phyloP scores from a whole-genome alignment of 108 stramenopile species.

The Mayamaea pseudoterrestris region DNA sequence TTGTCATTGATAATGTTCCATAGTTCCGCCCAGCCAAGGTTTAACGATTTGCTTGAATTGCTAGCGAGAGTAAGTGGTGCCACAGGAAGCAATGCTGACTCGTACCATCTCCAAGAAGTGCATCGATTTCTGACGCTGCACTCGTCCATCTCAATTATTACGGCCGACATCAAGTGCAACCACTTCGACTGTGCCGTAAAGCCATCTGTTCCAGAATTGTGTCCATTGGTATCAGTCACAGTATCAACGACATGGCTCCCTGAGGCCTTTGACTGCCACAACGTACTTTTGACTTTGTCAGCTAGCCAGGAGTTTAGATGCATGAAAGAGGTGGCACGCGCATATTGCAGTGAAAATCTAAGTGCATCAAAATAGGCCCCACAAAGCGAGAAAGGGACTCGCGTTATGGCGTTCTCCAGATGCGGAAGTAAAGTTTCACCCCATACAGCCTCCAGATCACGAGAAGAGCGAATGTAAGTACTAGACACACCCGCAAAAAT shows the following conservation, averaged over 20 bases:
- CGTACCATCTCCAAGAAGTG: constrained; percentile 24
- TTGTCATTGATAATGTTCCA: constrained; percentile 52
- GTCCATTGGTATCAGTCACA: constrained; percentile 9
- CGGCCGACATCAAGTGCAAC: constrained; percentile 60
- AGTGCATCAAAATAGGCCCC: constrained; percentile 67
- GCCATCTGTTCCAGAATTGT: constrained; percentile 42
- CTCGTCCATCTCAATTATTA: constrained; percentile 69
- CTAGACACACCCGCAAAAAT: constrained; percentile 64
- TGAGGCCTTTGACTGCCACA: constrained; percentile 55
- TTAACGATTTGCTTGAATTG: no score
- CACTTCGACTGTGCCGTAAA: constrained; percentile 78
- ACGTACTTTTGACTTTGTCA: constrained; percentile 40
- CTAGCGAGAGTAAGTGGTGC: constrained; percentile 13
- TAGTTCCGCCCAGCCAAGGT: no score
- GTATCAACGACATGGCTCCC: constrained; percentile 9
- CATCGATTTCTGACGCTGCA: constrained; percentile 12
- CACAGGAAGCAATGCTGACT: constrained; percentile 2
- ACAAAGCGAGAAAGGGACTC: constrained; percentile 52
- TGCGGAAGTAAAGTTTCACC: constrained; percentile 52
- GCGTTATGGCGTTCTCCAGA: constrained; percentile 60
- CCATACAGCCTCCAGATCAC: constrained; percentile 37
- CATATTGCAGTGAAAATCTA: constrained; percentile 61
- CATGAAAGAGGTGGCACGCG: constrained; percentile 34
- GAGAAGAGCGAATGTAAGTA: constrained; percentile 1
- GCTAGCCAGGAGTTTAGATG: constrained; percentile 49